These are phyloP conservation scores for Colletotrichum sp. DNA, from an alignment of 2,329 filamentous ascomycete species.

Conservation along the genomic window DNA sequence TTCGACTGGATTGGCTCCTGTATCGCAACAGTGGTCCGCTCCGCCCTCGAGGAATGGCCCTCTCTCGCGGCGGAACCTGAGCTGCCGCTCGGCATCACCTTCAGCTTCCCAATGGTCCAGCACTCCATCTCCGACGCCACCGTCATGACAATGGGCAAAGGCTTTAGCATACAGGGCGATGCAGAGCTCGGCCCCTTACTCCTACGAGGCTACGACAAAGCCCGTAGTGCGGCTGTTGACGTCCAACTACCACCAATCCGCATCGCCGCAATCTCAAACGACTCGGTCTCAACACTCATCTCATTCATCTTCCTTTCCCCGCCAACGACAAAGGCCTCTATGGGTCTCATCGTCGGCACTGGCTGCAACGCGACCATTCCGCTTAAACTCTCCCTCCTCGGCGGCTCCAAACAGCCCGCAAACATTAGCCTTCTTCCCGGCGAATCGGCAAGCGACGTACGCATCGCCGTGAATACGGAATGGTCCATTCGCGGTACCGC, in stretches of 20 bases:
- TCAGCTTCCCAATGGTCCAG: constrained; percentile 75
- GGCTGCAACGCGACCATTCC: constrained; percentile 84
- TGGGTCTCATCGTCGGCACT: constrained; percentile 84
- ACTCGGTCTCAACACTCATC: constrained; percentile 79
- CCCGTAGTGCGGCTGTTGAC: constrained; percentile 32
- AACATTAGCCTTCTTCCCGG: constrained; percentile 54
- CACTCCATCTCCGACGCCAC: constrained; percentile 65
- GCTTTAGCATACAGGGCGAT: constrained; percentile 67
- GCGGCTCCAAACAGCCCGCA: constrained; percentile 64
- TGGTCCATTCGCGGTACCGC: constrained; percentile 82
- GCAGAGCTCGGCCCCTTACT: constrained; percentile 66
- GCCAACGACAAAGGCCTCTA: constrained; percentile 66
- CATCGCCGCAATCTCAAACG: constrained; percentile 81
- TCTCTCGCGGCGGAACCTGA: constrained; percentile 45
- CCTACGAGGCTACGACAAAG: constrained; percentile 60
- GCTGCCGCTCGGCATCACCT: constrained; percentile 71
- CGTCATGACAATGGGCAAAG: constrained; percentile 74
- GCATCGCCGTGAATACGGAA: constrained; percentile 82
- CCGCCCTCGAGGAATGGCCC: constrained; percentile 52
- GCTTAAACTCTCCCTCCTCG: constrained; percentile 66
- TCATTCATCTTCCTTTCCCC: constrained; percentile 78
- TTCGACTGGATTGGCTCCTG: constrained; percentile 84
- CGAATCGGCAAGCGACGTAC: constrained; percentile 54
- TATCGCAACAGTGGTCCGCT: constrained; percentile 74
- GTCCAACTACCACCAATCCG: constrained; percentile 65